Percentiles rank a stretch among this genome's conserved stretches.
These are phyloP conservation scores for Lipomyces oligophaga DNA, from an alignment of 805 yeast genomes.

Conservation along the genomic window DNA sequence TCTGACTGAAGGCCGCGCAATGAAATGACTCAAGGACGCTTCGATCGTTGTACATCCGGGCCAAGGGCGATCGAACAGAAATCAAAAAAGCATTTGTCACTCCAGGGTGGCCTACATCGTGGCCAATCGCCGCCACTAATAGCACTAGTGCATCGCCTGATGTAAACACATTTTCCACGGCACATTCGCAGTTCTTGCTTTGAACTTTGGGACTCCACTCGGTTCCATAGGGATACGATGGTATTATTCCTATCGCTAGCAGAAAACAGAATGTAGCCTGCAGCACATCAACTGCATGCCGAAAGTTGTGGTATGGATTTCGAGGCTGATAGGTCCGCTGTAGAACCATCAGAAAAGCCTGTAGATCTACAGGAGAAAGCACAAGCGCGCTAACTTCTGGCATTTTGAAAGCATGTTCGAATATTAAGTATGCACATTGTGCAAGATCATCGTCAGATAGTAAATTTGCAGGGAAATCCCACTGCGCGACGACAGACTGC, in stretches of 20 bases:
- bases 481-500: conserved; percentile 9
- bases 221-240: conserved; percentile 34
- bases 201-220: background rate
- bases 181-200: background rate
- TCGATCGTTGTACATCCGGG: conserved; percentile 55
- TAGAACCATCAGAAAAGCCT: conserved; percentile 59
- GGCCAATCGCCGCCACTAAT: conserved; percentile 83
- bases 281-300: conserved; percentile 92
- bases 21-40: conserved; percentile 85
- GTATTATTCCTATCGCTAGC: conserved; percentile 32
- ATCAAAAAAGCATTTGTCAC: conserved; percentile 74
- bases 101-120: conserved; percentile 96
- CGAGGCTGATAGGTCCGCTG: conserved; percentile 78
- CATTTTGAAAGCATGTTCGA: conserved; percentile 42
- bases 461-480: conserved; percentile 26
- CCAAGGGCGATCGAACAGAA: conserved; percentile 57
- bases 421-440: conserved; percentile 47
- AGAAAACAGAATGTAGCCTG: conserved; percentile 79
- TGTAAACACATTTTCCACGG: conserved; percentile 19
- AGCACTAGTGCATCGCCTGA: conserved; percentile 54
- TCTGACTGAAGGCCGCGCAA: conserved; percentile 54
- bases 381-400: conserved; percentile 27
- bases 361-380: conserved; percentile 44
- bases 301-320: conserved; percentile 89
- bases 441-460: conserved; percentile 29